Evolutionary conservation across 83 land plant species (phyloP), one percentile per base, ranked within the genome.

Genomic region (Picea mariana): DNA sequence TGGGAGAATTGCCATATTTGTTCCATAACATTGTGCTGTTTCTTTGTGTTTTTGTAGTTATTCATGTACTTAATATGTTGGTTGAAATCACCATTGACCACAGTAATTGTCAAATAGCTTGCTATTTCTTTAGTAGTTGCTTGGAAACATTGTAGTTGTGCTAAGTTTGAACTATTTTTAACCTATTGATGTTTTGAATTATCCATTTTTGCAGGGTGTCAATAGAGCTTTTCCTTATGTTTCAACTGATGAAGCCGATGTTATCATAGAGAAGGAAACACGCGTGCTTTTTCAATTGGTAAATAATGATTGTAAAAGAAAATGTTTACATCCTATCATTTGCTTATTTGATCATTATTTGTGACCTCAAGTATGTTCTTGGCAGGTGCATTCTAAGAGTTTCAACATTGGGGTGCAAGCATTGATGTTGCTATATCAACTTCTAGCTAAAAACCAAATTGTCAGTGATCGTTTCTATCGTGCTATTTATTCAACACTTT

Each of bases 401-500:
- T 38, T 38, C 40, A 38, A 38, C 40, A 38, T 38, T 38, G 40
- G 5, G 40, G 40, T 3, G 40, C 40, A 38, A 38, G 40, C 40
- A 38, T 38, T 38, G 40, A 38, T 38, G 40, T 38, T 38, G 40
- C 4, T 38, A 38, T 38, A 38, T 38, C 40, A 38, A 38, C 40
- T 38, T 38, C 40, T 38, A 38, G 40, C 40, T 38, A 38, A 38
- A 38, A 38, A 38, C 40, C 40, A 38, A 38, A 38, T 0, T 11
- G 18, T 4, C 40, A 31, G 34, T 31, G 34, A 31, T 31, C 2
- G 34, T 31, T 31, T 31, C 34, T 31, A 31, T 31, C 34, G 34
- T 67, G 96, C 99, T 52, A 85, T 98, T 75, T 98, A 98, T 82
- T 64, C 96, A 67, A 91, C 95, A 76, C 88, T 98, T 16, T 82